Evolutionary conservation across 495 filamentous ascomycete genomes (phyloP), one percentile per base, ranked within the genome.

Genomic region (Cryomyces minteri): DNA sequence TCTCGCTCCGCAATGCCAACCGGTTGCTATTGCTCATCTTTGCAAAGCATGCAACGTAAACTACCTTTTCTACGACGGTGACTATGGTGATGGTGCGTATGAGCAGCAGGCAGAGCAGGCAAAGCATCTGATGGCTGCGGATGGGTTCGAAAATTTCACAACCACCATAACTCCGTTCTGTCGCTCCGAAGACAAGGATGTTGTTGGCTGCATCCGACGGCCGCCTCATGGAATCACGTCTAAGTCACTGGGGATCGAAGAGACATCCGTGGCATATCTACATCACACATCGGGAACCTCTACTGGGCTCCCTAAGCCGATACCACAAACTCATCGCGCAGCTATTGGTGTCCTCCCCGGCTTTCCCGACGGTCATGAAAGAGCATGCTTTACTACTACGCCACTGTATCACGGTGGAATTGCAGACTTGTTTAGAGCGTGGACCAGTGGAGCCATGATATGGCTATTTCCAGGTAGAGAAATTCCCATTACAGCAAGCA

Each of bases 321-420:
- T 78, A 4, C 59, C 57, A 1, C 67, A 74, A 41, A 56, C 60
- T 4, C 72, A 78, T 52, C 58, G 56, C 30, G 64, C 56, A 7
- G 69, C 62, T 4, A 59, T 74, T 5, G 69, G 63, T 0, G 64
- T 67, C 4, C 57, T 77, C 2, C 73, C 71, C 3, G 51, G 46
- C 11, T 61, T 73, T 14, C 18, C 18, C 18, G 9, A 39, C 32
- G 40, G 43, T 3, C 25, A 45, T 0, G 37, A 56, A 4, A 50
- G 47, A n/a, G 63, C 69, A 6, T 72, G 70, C n/a, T 74, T 76
- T 44, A 69, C 71, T 6, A 74, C 72, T 0, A 77, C 73, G n/a
- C 73, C 74, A 5, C 62, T 78, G 4, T 77, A 74, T 54, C 71
- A 76, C 47, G 74, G 72, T 1, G 74, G 73, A 5, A 59, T 72